These are phyloP conservation scores for Mycotypha africana DNA, from an alignment of 371 early-diverging fungal species.

Conservation along the genomic window DNA sequence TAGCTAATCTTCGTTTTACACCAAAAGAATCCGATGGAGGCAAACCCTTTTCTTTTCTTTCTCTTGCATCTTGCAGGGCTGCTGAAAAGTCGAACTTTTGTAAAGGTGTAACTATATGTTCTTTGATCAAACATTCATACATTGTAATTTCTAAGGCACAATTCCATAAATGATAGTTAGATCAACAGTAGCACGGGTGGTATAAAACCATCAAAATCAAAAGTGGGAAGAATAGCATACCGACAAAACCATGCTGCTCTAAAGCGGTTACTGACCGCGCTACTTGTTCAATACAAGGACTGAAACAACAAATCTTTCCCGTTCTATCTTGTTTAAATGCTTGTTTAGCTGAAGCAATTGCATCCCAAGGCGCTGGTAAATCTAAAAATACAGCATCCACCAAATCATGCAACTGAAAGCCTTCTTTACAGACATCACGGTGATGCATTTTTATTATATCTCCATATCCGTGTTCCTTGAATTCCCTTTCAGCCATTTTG, in stretches of 20 bases:
- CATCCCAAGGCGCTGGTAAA: constrained; percentile 96
- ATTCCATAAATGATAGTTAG: too few relatives aligned
- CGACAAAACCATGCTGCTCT: constrained; percentile 72
- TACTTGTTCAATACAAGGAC: constrained; percentile 96
- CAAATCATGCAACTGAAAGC: constrained; percentile 69
- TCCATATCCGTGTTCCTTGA: constrained; percentile 70
- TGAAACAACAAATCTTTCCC: constrained; percentile 88
- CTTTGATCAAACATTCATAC: constrained; percentile 72
- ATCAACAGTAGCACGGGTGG: too few relatives aligned
- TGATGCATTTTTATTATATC: constrained; percentile 64
- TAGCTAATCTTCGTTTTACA: constrained; percentile 19
- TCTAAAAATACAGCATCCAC: constrained; percentile 94
- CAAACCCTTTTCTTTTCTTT: constrained; percentile 37
- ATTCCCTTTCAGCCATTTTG: constrained; percentile 68
- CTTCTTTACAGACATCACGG: constrained; percentile 89
- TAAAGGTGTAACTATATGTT: constrained; percentile 50
- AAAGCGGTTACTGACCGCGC: constrained; percentile 71
- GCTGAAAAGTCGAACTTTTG: constrained; percentile 46
- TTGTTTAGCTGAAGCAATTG: constrained; percentile 73
- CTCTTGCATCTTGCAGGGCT: constrained; percentile 40
- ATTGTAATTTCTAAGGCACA: constrained; percentile 72
- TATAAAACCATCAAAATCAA: too few relatives aligned
- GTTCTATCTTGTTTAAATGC: constrained; percentile 75
- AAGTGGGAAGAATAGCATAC: too few relatives aligned
- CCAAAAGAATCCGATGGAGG: constrained; percentile 16